Conservation (phyloP, 148 eudicot species). For the Pouteria glomerata region DNA sequence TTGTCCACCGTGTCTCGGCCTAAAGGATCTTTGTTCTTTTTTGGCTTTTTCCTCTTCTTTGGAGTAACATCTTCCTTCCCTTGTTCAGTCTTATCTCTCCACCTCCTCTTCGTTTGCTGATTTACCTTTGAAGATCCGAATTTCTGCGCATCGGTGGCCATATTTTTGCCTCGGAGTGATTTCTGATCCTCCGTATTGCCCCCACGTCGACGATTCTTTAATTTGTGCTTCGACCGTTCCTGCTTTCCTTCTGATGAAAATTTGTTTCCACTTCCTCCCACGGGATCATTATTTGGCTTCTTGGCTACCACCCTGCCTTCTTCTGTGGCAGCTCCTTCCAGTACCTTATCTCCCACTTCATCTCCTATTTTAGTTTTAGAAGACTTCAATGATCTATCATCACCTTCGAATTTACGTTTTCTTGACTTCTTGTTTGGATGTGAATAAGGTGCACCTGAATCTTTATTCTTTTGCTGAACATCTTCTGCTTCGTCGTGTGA, state of each 20-base stretch:
- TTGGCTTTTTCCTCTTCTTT: constrained; percentile 36
- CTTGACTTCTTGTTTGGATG: constrained; percentile 25
- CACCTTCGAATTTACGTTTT: constrained; percentile 48
- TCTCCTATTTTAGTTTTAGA: constrained; percentile 17
- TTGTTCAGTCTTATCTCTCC: constrained; percentile 17
- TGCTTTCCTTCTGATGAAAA: constrained; percentile 1
- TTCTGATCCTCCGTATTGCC: constrained; percentile 14
- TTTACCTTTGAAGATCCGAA: constrained; percentile 5
- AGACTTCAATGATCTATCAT: constrained; percentile 18
- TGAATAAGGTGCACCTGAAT: constrained; percentile 16
- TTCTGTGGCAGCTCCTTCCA: constrained; percentile 19
- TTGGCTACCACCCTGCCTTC: constrained; percentile 24
- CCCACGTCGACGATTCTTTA: constrained; percentile 14
- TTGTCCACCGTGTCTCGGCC: constrained; percentile 72
- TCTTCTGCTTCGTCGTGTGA: constrained; percentile 8
- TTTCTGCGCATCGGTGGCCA: constrained; percentile 8
- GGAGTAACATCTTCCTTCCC: constrained; percentile 17
- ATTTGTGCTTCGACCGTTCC: constrained; percentile 5
- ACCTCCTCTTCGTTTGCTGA: constrained; percentile 34
- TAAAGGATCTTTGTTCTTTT: constrained; percentile 57
- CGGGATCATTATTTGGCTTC: constrained; percentile 19
- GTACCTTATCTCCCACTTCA: constrained; percentile 7
- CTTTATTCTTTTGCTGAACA: constrained; percentile 27
- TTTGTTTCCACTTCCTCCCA: constrained; percentile 16
- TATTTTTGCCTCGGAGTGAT: constrained; percentile 9